Base-by-base conservation (phyloP, 106 monocot genomes). In the Hemerocallis citrina region DNA sequence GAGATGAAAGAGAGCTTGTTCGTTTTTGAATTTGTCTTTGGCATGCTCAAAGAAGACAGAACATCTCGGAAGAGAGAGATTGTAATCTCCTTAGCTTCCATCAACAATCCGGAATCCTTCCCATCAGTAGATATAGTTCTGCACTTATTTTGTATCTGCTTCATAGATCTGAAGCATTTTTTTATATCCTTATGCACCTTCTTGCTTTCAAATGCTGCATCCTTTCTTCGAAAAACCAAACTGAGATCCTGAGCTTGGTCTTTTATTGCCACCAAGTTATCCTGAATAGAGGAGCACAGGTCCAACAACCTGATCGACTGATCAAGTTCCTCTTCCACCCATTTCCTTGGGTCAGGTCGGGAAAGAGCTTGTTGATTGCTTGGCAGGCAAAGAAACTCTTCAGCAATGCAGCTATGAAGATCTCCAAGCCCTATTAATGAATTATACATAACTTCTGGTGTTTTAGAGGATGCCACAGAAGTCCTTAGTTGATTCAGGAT, bases 321-420 rank as follows among this genome's bases (percentile, higher is more conserved):
- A 55, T 71, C 62, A n/a, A 80, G 61, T 41, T 71, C 63, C 51
- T 56, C 56, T 1, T 65, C 65, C 36, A 74, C 34, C 74, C 74
- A 65, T 66, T 66, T 79, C 32, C 55, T 50, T 16, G 27, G 50
- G 35, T 38, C 52, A 3, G 55, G 11, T 25, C 50, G 63, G 32
- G 64, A 64, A 24, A 57, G 49, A 12, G 12, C 13, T 22, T 58
- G 42, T 51, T n/a, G n/a, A n/a, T n/a, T n/a, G n/a, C n/a, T n/a
- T n/a, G n/a, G n/a, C n/a, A n/a, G n/a, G n/a, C n/a, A n/a, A n/a
- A n/a, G 58, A 46, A 60, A 52, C 61, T 57, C 79, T 19, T 61
- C 74, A 9, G 59, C 44, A 28, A 79, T 64, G 47, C 20, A 41
- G 42, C 35, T 56, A 13, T 77, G 72, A 37, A 67, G 57, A 27